These are phyloP conservation scores for Combretum micranthum DNA, from an alignment of 345 rosid species.

Conservation along the genomic window DNA sequence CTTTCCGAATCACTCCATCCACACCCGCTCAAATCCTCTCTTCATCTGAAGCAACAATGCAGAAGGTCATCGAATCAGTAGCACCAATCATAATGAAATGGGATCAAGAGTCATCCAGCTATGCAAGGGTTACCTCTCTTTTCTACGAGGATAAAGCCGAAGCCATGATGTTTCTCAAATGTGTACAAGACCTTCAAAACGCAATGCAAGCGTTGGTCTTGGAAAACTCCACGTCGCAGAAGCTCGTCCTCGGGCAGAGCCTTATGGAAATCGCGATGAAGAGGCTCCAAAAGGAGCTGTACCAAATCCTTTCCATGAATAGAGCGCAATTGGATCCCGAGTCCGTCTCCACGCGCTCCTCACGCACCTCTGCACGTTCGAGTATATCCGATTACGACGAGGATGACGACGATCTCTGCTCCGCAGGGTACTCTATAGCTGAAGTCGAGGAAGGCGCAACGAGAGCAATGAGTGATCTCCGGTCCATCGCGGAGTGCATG, in stretches of 20 bases:
- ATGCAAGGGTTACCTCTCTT: constrained; percentile 40
- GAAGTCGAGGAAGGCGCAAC: constrained; percentile 1
- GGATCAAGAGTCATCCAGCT: constrained; percentile 36
- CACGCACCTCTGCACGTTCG: constrained; percentile 37
- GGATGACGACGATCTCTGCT: background rate
- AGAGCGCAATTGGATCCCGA: background rate
- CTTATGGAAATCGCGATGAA: constrained; percentile 8
- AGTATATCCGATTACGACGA: background rate
- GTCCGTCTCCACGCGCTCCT: constrained; percentile 24
- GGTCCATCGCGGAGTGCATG: constrained; percentile 5
- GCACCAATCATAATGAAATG: constrained; percentile 40
- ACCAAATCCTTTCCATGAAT: constrained; percentile 6
- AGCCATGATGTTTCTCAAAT: constrained; percentile 45
- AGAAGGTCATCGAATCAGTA: constrained; percentile 33
- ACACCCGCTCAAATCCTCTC: constrained; percentile 10
- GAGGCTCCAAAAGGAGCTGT: constrained; percentile 4
- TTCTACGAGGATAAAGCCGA: constrained; percentile 47
- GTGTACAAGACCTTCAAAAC: constrained; percentile 44
- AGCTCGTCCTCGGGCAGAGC: constrained; percentile 2
- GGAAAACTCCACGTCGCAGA: constrained; percentile 10
- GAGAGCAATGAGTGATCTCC: constrained; percentile 2
- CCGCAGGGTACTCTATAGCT: background rate
- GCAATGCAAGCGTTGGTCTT: constrained; percentile 40
- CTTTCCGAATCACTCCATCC: constrained; percentile 11
- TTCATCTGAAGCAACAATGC: constrained; percentile 16